A percentile compares a stretch with the other conserved stretches of the same genome.
Conservation (phyloP, 805 yeast species). For the Pichia thaimueangensis region DNA sequence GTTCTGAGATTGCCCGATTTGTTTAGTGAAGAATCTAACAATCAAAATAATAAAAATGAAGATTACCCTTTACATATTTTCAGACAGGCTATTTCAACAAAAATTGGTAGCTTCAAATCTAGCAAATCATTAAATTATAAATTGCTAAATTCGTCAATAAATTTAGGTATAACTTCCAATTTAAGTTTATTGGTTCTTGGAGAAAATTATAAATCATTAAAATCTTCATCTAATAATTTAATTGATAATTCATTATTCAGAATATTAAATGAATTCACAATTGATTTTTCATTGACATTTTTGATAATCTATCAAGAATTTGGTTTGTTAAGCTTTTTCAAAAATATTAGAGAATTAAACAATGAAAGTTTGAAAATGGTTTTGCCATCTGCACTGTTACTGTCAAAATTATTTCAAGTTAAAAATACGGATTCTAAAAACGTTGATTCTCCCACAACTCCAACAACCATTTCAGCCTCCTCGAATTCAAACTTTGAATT, state of each 20-base stretch:
- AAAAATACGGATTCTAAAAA: not conserved
- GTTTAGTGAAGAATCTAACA: not conserved
- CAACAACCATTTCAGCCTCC: not conserved
- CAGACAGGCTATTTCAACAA: conserved; percentile 20
- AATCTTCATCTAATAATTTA: conserved; percentile 1
- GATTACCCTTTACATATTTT: conserved; percentile 18
- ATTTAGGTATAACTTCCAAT: conserved; percentile 19
- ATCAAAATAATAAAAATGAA: not conserved
- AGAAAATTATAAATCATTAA: conserved; percentile 16
- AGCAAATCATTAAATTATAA: conserved; percentile 23
- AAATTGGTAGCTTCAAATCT: conserved; percentile 24
- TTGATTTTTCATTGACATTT: conserved; percentile 16
- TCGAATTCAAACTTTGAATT: conserved; percentile 1
- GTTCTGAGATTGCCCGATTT: conserved; percentile 11
- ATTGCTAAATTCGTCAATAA: conserved; percentile 21
- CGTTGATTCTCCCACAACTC: too few relatives aligned
- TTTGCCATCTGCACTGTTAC: conserved; percentile 19
- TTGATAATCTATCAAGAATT: conserved; percentile 28
- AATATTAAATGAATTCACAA: conserved; percentile 11
- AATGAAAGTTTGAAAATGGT: conserved; percentile 19
- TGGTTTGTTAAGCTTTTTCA: conserved; percentile 37
- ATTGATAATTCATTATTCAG: conserved; percentile 13
- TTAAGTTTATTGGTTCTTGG: conserved; percentile 18
- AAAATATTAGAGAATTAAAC: conserved; percentile 15
- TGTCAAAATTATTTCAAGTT: conserved; percentile 19